phyloP scores from a whole-genome alignment of 1,284 basidiomycete genomes.

The Earliella scabrosa region DNA sequence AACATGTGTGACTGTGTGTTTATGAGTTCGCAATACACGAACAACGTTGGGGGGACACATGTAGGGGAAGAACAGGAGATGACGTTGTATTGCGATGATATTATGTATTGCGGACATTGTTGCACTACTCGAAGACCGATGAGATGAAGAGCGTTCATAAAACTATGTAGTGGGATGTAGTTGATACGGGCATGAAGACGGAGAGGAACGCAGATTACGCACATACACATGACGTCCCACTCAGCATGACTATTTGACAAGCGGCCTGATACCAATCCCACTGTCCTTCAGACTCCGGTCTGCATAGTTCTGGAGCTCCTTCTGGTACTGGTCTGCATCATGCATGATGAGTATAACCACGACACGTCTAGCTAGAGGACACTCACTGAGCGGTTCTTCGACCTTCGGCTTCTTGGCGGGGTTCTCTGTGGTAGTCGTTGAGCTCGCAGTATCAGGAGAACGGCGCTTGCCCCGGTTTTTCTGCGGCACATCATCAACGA shows the following conservation, averaged over 20 bases:
- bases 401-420: constrained; percentile 45
- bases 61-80: background rate
- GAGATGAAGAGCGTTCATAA: constrained; percentile 6
- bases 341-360: background rate
- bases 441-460: constrained; percentile 41
- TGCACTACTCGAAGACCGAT: constrained; percentile 1
- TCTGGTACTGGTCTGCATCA: constrained; percentile 38
- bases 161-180: constrained; percentile 2
- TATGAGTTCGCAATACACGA: background rate
- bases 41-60: background rate
- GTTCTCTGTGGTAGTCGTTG: constrained; percentile 38
- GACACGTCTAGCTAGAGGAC: no score
- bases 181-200: background rate
- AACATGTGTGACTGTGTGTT: no score
- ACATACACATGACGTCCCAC: constrained; percentile 13
- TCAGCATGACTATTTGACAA: constrained; percentile 39
- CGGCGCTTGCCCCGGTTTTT: constrained; percentile 66
- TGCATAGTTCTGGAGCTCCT: constrained; percentile 42
- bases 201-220: background rate
- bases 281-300: constrained; percentile 42
- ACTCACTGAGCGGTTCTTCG: constrained; percentile 37
- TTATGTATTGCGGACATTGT: constrained; percentile 10
- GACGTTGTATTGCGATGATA: background rate
- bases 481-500: constrained; percentile 34
- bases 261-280: constrained; percentile 43